Evolutionary conservation across 2,329 filamentous ascomycete genomes (phyloP).

Genomic region (Venturiaceae sp.): DNA sequence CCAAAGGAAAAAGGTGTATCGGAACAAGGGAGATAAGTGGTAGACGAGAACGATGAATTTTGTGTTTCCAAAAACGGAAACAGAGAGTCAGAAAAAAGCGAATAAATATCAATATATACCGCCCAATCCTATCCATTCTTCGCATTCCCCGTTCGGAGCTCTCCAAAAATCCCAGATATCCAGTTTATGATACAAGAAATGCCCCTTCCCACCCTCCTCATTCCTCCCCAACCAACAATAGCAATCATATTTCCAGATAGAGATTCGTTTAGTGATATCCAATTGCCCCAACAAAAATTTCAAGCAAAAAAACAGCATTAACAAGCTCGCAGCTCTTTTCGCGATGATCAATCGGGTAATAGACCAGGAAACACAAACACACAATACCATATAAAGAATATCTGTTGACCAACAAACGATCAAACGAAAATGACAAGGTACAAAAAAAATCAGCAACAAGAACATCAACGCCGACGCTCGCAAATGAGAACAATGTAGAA

Average conservation of each 20-base stretch:
- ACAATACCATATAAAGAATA: not conserved
- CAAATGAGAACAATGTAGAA: not conserved
- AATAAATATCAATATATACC: not conserved
- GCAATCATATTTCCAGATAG: not conserved
- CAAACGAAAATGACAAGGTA: not conserved
- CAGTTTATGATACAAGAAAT: not conserved
- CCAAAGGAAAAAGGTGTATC: no score
- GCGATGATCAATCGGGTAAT: not conserved
- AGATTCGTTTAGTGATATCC: slow-evolving; percentile 1
- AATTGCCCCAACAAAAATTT: not conserved
- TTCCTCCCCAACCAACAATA: not conserved
- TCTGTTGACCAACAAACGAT: not conserved
- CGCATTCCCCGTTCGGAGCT: not conserved
- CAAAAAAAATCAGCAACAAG: not conserved
- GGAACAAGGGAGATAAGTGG: no score
- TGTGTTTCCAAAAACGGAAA: no score
- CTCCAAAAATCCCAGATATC: not conserved
- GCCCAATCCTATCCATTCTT: not conserved
- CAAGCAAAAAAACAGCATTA: not conserved
- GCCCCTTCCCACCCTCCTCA: not conserved
- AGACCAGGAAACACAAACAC: not conserved
- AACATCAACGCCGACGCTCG: not conserved
- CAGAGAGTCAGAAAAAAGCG: no score
- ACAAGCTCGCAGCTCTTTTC: not conserved
- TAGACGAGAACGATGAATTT: no score